Evolutionary conservation across 495 filamentous ascomycete genomes (phyloP).

Genomic region (Cairneyella variabilis): DNA sequence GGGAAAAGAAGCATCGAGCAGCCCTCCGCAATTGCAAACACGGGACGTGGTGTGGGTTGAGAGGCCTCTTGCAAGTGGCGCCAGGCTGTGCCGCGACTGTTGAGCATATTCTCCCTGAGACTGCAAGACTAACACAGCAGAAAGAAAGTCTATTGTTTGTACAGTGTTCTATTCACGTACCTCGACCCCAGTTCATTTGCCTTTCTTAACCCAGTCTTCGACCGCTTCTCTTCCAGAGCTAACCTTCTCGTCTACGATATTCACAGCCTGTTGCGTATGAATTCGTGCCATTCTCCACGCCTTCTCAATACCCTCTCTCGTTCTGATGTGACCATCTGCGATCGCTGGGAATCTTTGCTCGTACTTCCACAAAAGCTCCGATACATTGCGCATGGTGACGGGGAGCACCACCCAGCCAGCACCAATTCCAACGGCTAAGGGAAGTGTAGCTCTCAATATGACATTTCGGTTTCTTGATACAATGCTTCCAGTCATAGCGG

Average conservation of each 20-base stretch:
- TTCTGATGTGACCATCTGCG: slow-evolving; percentile 67
- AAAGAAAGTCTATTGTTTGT: slow-evolving; percentile 25
- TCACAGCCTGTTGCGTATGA: slow-evolving; percentile 63
- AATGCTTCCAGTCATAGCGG: slow-evolving; percentile 89
- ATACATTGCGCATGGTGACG: slow-evolving; percentile 79
- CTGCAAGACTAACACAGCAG: too few species aligned
- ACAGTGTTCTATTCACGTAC: slow-evolving; percentile 13
- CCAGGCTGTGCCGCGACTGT: too few species aligned
- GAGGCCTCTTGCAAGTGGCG: too few species aligned
- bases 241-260: slow-evolving; percentile 76
- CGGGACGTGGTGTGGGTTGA: too few species aligned
- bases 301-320: slow-evolving; percentile 62
- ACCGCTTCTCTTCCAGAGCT: slow-evolving; percentile 64
- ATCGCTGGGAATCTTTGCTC: slow-evolving; percentile 81
- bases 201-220: slow-evolving; percentile 88
- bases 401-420: slow-evolving; percentile 73
- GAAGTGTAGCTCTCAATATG: slow-evolving; percentile 67
- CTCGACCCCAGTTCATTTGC: slow-evolving; percentile 44
- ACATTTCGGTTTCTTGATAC: slow-evolving; percentile 80
- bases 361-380: slow-evolving; percentile 78
- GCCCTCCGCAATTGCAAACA: too few species aligned
- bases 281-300: slow-evolving; percentile 65
- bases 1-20: too few species aligned
- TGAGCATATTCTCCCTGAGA: too few species aligned
- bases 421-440: slow-evolving; percentile 65